Base-by-base conservation (phyloP, 331 rosid species). In the Spiraea crenata region DNA sequence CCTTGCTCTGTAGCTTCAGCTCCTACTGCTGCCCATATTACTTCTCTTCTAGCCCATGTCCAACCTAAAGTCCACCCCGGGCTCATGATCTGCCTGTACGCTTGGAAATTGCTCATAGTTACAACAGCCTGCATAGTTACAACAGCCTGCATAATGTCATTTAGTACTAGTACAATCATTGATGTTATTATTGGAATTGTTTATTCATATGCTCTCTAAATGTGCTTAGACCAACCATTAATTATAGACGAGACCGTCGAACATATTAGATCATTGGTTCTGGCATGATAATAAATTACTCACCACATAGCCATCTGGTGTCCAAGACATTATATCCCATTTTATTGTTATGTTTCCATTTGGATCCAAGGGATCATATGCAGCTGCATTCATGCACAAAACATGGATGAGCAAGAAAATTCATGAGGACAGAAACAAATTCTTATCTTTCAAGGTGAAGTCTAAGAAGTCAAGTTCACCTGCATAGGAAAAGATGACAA, bases 281-380 rank as follows among this genome's bases (percentile, higher is more conserved):
- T 42, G 46, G 46, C 9, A 0, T 25, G 31, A 25, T 25, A 25
- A 25, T 25, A 25, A 25, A 25, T 10, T 3, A 47, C 89, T 86
- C 69, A 89, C 99, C 87, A 91, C 95, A 74, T 93, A 91, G 72
- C 96, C 99, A 76, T 93, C 99, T 57, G 95, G 41, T 39, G 97
- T 93, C 97, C 99, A 93, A 49, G 99, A 90, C 92, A 93, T 72
- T 35, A 93, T 35, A 69, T 93, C 99, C 98, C 97, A 93, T 79
- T 89, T 89, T 82, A 89, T 74, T 3, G 96, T 93, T 65, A 93
- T 48, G 81, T 91, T 93, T 57, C 97, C 99, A 61, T 74, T 93
- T 49, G 99, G 99, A 87, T 93, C 97, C 88, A 93, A 70, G 4
- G 99, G 96, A 82, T 93, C 99, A 81, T 83, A 93, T 38, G 96